phyloP scores from a whole-genome alignment of 495 filamentous ascomycete genomes.

The Hyaloscypha finlandica region DNA sequence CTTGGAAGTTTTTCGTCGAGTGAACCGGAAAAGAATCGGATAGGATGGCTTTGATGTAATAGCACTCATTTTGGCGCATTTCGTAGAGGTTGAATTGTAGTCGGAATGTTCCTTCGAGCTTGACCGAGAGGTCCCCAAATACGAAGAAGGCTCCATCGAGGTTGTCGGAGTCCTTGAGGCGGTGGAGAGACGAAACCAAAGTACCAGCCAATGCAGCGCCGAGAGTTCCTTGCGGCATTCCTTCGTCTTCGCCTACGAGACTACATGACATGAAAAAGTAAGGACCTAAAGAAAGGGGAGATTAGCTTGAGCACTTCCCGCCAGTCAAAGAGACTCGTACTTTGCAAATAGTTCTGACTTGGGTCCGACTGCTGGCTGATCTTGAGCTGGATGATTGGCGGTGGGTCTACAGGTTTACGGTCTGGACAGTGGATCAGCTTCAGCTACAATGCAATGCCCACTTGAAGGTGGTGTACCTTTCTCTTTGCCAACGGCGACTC shows the following conservation, averaged over 20 bases:
- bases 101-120: constrained; percentile 74
- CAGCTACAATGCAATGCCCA: background rate
- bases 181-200: constrained; percentile 87
- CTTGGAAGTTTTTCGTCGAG: constrained; percentile 77
- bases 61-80: constrained; percentile 62
- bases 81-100: constrained; percentile 89
- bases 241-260: constrained; percentile 59
- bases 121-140: constrained; percentile 90
- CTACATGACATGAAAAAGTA: constrained; percentile 84
- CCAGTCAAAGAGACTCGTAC: constrained; percentile 31
- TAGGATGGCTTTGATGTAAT: constrained; percentile 67
- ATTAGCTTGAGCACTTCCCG: background rate
- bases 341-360: constrained; percentile 72
- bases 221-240: constrained; percentile 27
- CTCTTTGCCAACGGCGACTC: constrained; percentile 72
- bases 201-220: constrained; percentile 71
- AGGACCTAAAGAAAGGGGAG: constrained; percentile 54
- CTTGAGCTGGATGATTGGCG: constrained; percentile 84
- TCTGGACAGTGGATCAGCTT: constrained; percentile 50
- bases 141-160: constrained; percentile 95
- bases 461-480: constrained; percentile 49
- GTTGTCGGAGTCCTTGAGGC: constrained; percentile 90
- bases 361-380: constrained; percentile 72
- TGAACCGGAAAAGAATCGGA: constrained; percentile 78
- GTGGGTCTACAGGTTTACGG: constrained; percentile 93